Evolutionary conservation across 805 yeast species (phyloP).

Genomic region (Metschnikowia shivogae): DNA sequence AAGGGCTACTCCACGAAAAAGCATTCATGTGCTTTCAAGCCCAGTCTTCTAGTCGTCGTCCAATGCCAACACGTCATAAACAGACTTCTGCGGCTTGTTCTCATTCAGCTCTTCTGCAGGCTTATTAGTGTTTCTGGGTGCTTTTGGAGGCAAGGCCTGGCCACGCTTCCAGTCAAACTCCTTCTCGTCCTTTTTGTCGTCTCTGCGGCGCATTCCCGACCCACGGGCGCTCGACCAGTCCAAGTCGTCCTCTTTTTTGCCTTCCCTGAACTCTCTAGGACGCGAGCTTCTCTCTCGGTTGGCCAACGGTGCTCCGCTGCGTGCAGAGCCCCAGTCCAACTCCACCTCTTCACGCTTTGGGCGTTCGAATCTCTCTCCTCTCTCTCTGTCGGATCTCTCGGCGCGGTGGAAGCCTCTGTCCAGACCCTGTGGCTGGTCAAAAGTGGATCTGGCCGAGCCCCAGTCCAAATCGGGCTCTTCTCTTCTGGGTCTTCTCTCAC

Average conservation of each 20-base stretch:
- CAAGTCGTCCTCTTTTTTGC: conserved; percentile 18
- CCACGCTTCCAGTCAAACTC: conserved; percentile 39
- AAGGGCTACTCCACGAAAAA: conserved; percentile 11
- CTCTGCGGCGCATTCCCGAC: conserved; percentile 19
- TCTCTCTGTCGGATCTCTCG: conserved; percentile 8
- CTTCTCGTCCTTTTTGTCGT: conserved; percentile 26
- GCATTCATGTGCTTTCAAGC: conserved; percentile 14
- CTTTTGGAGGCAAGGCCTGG: conserved; percentile 24
- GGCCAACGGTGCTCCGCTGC: conserved; percentile 29
- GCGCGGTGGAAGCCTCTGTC: conserved; percentile 19
- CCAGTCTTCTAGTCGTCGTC: conserved; percentile 16
- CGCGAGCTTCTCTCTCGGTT: conserved; percentile 27
- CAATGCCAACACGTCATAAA: conserved; percentile 18
- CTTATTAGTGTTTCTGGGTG: conserved; percentile 5
- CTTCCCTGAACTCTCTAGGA: conserved; percentile 4
- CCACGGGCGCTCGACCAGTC: conserved; percentile 26
- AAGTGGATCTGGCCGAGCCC: conserved; percentile 33
- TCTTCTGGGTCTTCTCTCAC: conserved; percentile 25
- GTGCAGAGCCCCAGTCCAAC: conserved; percentile 42
- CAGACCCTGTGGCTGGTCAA: conserved; percentile 10
- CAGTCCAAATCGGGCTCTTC: conserved; percentile 43
- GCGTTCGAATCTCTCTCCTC: conserved; percentile 14
- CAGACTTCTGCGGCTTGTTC: conserved; percentile 18
- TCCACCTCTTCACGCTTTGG: conserved; percentile 39
- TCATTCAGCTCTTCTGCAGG: conserved; percentile 11